Percentiles rank a stretch among this genome's conserved stretches.
Evolutionary conservation across 306 rosid species (phyloP).

Genomic region (Acacia melanoxylon): DNA sequence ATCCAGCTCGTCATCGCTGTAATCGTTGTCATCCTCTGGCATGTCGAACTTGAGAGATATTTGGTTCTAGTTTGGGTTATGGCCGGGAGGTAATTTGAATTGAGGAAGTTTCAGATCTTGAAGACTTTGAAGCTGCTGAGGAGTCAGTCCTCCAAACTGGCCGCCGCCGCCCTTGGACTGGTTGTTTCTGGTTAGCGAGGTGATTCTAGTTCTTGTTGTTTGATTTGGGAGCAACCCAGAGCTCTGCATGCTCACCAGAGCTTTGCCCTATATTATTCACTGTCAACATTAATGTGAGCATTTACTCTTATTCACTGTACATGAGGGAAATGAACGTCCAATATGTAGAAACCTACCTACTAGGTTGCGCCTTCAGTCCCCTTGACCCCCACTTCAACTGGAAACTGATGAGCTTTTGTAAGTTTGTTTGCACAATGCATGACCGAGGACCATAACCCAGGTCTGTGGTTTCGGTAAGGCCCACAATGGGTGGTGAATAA

Average conservation of each 20-base stretch:
- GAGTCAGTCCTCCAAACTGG: slow-evolving; percentile 9
- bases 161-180: slow-evolving; percentile 44
- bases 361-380: too few relatives aligned
- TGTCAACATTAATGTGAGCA: too few relatives aligned
- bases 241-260: slow-evolving; percentile 88
- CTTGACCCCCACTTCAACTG: slow-evolving; percentile 3
- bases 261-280: too few relatives aligned
- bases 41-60: too few relatives aligned
- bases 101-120: slow-evolving; percentile 61
- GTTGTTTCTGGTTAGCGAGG: slow-evolving; percentile 47
- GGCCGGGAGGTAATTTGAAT: slow-evolving; percentile 42
- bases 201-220: slow-evolving; percentile 42
- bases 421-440: slow-evolving; percentile 4
- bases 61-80: slow-evolving; percentile 29
- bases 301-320: too few relatives aligned
- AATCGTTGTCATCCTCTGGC: too few relatives aligned
- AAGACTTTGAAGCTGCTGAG: slow-evolving; percentile 44
- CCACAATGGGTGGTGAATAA: too few relatives aligned
- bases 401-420: neutral
- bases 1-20: too few relatives aligned
- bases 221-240: slow-evolving; percentile 65
- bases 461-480: too few relatives aligned
- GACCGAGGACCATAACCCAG: slow-evolving; percentile 1
- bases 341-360: too few relatives aligned
- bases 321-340: too few relatives aligned